Evolutionary conservation across 495 filamentous ascomycete genomes (phyloP).

Genomic region (Jackrogersella minutella): DNA sequence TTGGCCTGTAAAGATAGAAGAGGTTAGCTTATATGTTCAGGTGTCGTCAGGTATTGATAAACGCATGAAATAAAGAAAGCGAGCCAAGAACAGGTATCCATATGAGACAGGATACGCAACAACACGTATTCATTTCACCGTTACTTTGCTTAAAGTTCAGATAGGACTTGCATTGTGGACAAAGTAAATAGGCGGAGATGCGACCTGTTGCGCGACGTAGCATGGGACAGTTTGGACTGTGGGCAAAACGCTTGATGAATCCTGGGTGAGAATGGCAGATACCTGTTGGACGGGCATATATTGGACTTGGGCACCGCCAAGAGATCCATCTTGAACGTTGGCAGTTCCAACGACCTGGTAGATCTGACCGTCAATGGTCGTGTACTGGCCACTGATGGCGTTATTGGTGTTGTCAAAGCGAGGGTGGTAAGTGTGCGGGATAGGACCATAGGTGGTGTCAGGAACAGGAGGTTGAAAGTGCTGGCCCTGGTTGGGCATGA

Average conservation of each 20-base stretch:
- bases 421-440: conserved; percentile 55
- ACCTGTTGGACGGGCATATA: conserved; percentile 35
- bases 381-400: conserved; percentile 19
- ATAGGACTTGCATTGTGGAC: conserved; percentile 41
- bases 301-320: conserved; percentile 26
- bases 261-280: conserved; percentile 23
- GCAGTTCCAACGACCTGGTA: conserved; percentile 10
- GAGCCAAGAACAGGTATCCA: background rate
- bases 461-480: conserved; percentile 59
- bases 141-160: conserved; percentile 7
- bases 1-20: conserved; percentile 22
- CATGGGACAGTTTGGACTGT: background rate
- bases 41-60: background rate
- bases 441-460: conserved; percentile 54
- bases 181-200: conserved; percentile 14
- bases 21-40: conserved; percentile 33
- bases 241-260: background rate
- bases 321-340: background rate
- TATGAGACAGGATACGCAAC: background rate
- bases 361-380: conserved; percentile 6
- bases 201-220: conserved; percentile 12
- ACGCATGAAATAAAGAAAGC: conserved; percentile 5
- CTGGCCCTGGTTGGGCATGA: conserved; percentile 42
- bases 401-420: conserved; percentile 45
- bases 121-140: conserved; percentile 4